Base-by-base conservation (phyloP, 2,329 filamentous ascomycete species). In the Gnomoniopsis smithogilvyi region DNA sequence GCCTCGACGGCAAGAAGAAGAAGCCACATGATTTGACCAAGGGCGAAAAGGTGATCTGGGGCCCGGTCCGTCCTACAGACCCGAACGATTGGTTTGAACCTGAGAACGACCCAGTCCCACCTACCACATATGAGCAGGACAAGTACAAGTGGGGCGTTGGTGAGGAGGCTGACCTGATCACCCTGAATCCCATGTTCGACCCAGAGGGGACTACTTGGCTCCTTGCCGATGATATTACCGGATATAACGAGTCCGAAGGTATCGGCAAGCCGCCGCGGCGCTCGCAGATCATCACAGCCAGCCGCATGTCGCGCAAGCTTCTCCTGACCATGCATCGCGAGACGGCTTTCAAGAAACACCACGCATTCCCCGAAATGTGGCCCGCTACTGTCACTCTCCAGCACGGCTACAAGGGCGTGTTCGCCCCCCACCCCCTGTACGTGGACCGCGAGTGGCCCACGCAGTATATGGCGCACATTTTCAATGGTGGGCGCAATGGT, bases 331-430 rank as follows among this genome's bases (percentile, higher is more conserved):
- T 98, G 94, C 94, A 98, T 77, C 84, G 86, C 57, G 92, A 96
- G 77, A 96, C 93, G 3, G 86, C 87, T 33, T 83, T 91, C 67
- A 88, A 89, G 69, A 93, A 92, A 67, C 90, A 96, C 73, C 90
- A 91, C 64, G 96, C 95, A 78, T 96, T 96, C 71, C 91, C 92
- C 0, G 94, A 98, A 74, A 97, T 97, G 93, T 97, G 92, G 92
- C 91, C 93, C 0, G 88, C 89, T 1, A 95, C 90, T 0, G 87
- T 91, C 1, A 91, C 93, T 1, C 81, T 98, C 11, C 93, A 97
- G 61, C 93, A 97, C 71, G 94, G 94, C 12, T 87, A 91, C 76
- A 98, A 97, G 77, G 92, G 91, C 41, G 92, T 97, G 15, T 96
- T 89, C 65, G 92, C 88, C 2, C 94, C 94, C 1, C 94, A 98